A percentile compares a stretch with the other conserved stretches of the same genome.
Evolutionary conservation across 2,329 filamentous ascomycete genomes (phyloP).

Genomic region (Cercospora zeae-maydis): DNA sequence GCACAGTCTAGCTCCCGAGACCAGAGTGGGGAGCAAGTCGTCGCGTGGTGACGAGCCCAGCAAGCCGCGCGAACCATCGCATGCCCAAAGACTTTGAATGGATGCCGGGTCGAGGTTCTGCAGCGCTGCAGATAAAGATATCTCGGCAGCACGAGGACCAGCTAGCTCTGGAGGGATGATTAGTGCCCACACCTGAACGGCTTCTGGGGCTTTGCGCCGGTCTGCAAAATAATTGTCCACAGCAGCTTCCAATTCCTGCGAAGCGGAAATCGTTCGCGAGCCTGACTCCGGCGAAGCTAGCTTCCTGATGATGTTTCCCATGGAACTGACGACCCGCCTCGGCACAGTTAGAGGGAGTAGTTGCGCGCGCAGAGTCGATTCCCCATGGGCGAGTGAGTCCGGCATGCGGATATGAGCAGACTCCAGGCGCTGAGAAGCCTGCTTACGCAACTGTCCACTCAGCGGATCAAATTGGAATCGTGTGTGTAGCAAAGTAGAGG

Average conservation of each 20-base stretch:
- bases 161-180: constrained; percentile 49
- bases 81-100: neutral
- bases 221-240: constrained; percentile 58
- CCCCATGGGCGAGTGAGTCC: neutral
- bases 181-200: constrained; percentile 70
- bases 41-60: neutral
- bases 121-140: neutral
- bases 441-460: constrained; percentile 11
- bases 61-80: neutral
- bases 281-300: constrained; percentile 33
- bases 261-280: constrained; percentile 54
- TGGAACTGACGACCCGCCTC: constrained; percentile 59
- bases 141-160: constrained; percentile 4
- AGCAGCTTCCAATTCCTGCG: constrained; percentile 64
- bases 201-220: constrained; percentile 40
- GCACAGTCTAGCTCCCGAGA: constrained; percentile 41
- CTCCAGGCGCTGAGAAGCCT: constrained; percentile 21
- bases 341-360: constrained; percentile 59
- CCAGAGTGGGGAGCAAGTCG: neutral
- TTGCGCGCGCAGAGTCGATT: constrained; percentile 22
- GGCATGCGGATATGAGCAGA: constrained; percentile 22
- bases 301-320: constrained; percentile 72
- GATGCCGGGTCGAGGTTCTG: constrained; percentile 2
- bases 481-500: constrained; percentile 52
- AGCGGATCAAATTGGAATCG: constrained; percentile 24